These are phyloP conservation scores for Hymenoscyphus occultus DNA, from an alignment of 2,329 filamentous ascomycete species.

Conservation along the genomic window DNA sequence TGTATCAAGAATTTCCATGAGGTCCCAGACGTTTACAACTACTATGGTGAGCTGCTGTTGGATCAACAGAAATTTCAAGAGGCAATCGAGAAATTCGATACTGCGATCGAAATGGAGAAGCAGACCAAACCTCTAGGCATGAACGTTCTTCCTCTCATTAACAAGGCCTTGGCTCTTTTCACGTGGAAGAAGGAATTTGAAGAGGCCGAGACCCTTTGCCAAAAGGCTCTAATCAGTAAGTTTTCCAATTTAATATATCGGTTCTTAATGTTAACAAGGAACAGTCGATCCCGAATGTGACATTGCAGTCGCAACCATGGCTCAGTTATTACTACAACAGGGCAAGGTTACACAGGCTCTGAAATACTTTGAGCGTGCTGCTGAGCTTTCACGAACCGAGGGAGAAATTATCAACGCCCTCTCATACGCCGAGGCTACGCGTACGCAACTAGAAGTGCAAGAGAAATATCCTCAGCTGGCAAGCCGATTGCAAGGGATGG, in stretches of 20 bases:
- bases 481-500: slow-evolving; percentile 64
- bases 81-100: slow-evolving; percentile 97
- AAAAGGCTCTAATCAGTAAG: slow-evolving; percentile 95
- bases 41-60: slow-evolving; percentile 94
- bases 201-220: slow-evolving; percentile 92
- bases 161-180: slow-evolving; percentile 95
- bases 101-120: slow-evolving; percentile 98
- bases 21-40: slow-evolving; percentile 98
- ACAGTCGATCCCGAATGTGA: slow-evolving; percentile 96
- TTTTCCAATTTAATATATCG: slow-evolving; percentile 26
- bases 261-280: slow-evolving; percentile 13
- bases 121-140: slow-evolving; percentile 89
- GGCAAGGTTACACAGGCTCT: slow-evolving; percentile 94
- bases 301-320: slow-evolving; percentile 98
- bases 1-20: slow-evolving; percentile 99
- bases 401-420: slow-evolving; percentile 95
- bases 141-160: slow-evolving; percentile 96
- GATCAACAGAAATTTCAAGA: slow-evolving; percentile 96
- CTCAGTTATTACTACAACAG: slow-evolving; percentile 93
- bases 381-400: slow-evolving; percentile 89
- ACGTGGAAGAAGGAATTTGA: slow-evolving; percentile 97
- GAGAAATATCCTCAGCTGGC: slow-evolving; percentile 82
- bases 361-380: slow-evolving; percentile 94
- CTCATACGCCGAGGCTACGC: slow-evolving; percentile 93
- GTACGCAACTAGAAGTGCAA: slow-evolving; percentile 90